These are phyloP conservation scores for Cymbopogon citratus DNA, from an alignment of 176 grass and related monocot species.

Conservation along the genomic window DNA sequence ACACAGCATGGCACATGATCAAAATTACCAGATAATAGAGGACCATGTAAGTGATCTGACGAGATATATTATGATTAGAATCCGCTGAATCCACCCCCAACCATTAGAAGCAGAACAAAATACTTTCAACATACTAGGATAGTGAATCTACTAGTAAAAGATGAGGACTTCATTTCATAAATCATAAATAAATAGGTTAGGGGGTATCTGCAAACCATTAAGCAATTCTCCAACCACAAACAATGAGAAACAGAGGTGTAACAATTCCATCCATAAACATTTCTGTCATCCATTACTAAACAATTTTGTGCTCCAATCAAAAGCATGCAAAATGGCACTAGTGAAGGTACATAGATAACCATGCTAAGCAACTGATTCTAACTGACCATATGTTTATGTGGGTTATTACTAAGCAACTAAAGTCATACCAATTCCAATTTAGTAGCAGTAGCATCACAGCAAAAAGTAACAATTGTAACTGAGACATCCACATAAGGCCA, in stretches of 20 bases:
- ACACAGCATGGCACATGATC: not conserved
- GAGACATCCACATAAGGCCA: not conserved
- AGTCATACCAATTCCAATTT: conserved; percentile 4
- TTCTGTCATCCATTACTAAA: not conserved
- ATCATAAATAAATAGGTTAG: not conserved
- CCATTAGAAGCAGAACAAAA: not conserved
- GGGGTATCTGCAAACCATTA: not conserved
- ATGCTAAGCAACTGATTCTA: not conserved
- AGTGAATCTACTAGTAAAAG: not conserved
- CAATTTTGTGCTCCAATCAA: not conserved
- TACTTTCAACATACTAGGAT: not conserved
- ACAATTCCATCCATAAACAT: not conserved
- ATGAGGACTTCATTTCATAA: not conserved
- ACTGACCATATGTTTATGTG: not conserved
- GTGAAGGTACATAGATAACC: conserved; percentile 16
- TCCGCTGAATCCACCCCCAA: not conserved
- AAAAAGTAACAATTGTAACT: not conserved
- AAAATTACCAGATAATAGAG: not conserved
- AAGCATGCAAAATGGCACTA: not conserved
- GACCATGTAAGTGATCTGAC: not conserved
- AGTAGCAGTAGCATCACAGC: not conserved
- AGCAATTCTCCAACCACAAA: not conserved
- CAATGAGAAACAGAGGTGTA: not conserved
- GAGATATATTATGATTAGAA: not conserved
- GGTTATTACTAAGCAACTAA: conserved; percentile 20